A percentile compares a stretch with the other conserved stretches of the same genome.
These are phyloP conservation scores for Plasmopara muralis DNA, from an alignment of 352 stramenopile genomes.

Conservation along the genomic window DNA sequence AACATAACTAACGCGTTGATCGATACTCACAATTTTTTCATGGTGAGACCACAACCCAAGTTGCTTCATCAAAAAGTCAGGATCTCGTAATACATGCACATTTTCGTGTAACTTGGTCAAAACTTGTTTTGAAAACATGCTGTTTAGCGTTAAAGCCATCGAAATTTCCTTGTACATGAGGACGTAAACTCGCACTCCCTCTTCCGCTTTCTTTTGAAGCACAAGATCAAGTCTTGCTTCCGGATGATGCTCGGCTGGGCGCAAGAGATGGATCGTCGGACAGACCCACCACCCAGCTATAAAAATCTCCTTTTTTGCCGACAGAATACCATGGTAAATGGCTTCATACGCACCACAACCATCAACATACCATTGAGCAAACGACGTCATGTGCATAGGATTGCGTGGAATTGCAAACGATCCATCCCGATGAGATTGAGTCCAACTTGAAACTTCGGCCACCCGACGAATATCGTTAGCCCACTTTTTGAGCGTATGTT, in stretches of 20 bases:
- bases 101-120: conserved; percentile 68
- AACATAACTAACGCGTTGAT: conserved; percentile 85
- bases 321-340: conserved; percentile 59
- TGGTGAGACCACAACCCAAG: conserved; percentile 87
- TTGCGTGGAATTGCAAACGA: conserved; percentile 74
- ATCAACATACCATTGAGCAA: conserved; percentile 79
- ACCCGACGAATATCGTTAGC: conserved; percentile 76
- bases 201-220: conserved; percentile 63
- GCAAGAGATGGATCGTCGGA: conserved; percentile 74
- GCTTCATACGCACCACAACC: conserved; percentile 65
- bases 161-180: conserved; percentile 90
- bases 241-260: conserved; percentile 47
- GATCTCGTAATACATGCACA: conserved; percentile 84
- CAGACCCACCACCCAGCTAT: conserved; percentile 89
- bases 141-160: conserved; percentile 79
- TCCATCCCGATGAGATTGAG: conserved; percentile 69
- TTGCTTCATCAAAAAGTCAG: conserved; percentile 86
- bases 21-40: conserved; percentile 89
- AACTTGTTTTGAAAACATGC: conserved; percentile 67
- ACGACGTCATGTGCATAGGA: conserved; percentile 50
- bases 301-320: conserved; percentile 83
- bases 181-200: conserved; percentile 86
- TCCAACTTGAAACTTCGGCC: conserved; percentile 65
- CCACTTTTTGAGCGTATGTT: conserved; percentile 76
- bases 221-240: conserved; percentile 61